These are phyloP conservation scores for Taphrina confusa DNA, from an alignment of 1,139 yeast species.

Conservation along the genomic window DNA sequence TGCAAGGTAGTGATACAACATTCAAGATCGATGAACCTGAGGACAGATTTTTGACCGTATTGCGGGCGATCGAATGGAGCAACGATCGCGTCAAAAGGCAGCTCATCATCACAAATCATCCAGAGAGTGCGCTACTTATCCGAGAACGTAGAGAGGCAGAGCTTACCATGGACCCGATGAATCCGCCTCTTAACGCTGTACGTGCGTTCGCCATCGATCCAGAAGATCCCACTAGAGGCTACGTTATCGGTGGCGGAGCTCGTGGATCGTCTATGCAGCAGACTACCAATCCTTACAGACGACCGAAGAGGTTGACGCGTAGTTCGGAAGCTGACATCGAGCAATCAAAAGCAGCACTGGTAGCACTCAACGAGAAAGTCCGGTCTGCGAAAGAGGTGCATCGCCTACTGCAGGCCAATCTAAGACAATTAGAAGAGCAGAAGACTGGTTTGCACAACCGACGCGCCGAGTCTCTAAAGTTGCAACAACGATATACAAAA, in stretches of 20 bases:
- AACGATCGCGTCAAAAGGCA: constrained; percentile 36
- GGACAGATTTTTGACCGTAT: constrained; percentile 52
- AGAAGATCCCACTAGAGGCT: constrained; percentile 45
- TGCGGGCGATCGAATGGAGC: constrained; percentile 56
- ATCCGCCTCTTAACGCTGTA: constrained; percentile 50
- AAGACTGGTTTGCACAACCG: constrained; percentile 5
- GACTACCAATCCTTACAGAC: constrained; percentile 55
- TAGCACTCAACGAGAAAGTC: constrained; percentile 10
- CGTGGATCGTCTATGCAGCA: constrained; percentile 58
- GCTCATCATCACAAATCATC: constrained; percentile 62
- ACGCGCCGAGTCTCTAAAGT: not conserved
- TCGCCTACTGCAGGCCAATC: not conserved
- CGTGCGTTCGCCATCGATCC: constrained; percentile 54
- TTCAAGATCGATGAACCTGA: constrained; percentile 47
- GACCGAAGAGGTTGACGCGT: constrained; percentile 41
- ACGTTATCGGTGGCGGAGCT: constrained; percentile 45
- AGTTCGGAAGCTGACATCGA: constrained; percentile 37
- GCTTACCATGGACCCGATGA: constrained; percentile 46
- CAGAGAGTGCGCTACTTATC: constrained; percentile 63
- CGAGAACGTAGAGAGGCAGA: constrained; percentile 58
- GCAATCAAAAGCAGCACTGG: constrained; percentile 4
- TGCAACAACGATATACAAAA: constrained; percentile 10
- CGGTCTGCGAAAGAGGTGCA: constrained; percentile 2
- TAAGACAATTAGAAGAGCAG: constrained; percentile 1
- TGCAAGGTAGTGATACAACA: constrained; percentile 50